These are phyloP conservation scores for Tetradesmus obliquus DNA, from an alignment of 139 green algal genomes.

Conservation along the genomic window DNA sequence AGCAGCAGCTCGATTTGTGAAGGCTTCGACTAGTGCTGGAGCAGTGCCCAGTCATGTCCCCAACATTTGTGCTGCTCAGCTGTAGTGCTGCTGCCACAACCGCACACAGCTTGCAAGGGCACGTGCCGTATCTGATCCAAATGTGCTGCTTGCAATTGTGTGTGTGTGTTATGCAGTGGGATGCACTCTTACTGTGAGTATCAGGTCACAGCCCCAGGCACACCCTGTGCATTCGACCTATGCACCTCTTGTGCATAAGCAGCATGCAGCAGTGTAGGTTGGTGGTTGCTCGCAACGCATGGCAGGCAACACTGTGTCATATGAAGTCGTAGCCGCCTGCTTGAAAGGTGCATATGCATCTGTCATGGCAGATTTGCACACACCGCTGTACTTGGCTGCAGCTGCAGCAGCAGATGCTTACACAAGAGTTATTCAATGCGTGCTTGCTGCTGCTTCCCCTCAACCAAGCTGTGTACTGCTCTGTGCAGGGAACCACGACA, in stretches of 20 bases:
- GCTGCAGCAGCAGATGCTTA: no score
- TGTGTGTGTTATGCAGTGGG: not conserved
- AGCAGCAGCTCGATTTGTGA: no score
- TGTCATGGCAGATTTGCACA: not conserved
- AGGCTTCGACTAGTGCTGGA: no score
- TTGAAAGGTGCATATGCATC: not conserved
- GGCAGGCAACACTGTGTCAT: no score
- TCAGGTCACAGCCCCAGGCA: not conserved
- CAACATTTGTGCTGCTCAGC: no score
- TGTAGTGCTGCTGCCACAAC: no score
- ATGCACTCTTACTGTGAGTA: not conserved
- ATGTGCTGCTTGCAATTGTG: not conserved
- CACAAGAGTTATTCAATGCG: no score
- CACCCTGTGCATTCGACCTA: not conserved
- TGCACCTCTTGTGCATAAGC: not conserved
- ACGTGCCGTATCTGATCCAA: no score
- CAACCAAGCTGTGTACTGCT: not conserved
- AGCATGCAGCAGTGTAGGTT: not conserved
- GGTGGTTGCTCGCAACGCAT: not conserved
- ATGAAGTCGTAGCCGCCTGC: not conserved
- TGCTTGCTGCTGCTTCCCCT: not conserved
- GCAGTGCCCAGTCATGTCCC: no score
- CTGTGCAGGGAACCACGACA: not conserved
- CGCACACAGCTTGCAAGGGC: no score
- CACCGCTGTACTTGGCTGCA: not conserved